Conservation (phyloP, 306 rosid genomes). For the Carpinus fangiana region DNA sequence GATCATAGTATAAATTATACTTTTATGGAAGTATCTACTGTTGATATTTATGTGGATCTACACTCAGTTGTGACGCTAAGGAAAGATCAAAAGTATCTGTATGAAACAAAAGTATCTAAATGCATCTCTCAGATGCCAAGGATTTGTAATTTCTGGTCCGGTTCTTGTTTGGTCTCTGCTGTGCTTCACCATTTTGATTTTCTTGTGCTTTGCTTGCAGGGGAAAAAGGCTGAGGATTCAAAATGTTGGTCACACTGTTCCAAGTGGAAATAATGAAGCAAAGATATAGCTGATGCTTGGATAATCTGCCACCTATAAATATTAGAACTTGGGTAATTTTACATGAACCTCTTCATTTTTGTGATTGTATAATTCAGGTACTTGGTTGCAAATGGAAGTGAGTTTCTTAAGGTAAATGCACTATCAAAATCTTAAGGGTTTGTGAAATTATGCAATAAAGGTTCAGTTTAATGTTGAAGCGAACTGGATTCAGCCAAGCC, state of each 20-base stretch:
- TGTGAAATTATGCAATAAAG: neutral
- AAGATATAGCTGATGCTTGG: constrained; percentile 6
- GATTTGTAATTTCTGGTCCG: neutral
- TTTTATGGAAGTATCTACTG: neutral
- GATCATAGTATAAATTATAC: neutral
- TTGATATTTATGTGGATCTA: neutral
- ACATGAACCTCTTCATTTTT: neutral
- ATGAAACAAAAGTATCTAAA: neutral
- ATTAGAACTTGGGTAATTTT: neutral
- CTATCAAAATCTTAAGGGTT: too few species aligned
- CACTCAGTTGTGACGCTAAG: neutral
- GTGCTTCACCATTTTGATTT: neutral
- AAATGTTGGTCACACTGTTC: neutral
- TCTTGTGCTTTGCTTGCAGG: constrained; percentile 38
- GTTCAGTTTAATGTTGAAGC: too few species aligned
- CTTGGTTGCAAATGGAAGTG: neutral
- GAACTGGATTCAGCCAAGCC: neutral
- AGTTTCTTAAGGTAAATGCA: neutral
- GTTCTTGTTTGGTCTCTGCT: neutral
- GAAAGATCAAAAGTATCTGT: neutral
- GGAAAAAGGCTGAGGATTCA: constrained; percentile 15
- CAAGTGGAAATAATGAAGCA: constrained; percentile 20
- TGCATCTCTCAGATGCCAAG: neutral
- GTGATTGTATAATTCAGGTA: neutral
- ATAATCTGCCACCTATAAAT: neutral